Evolutionary conservation across 2,329 filamentous ascomycete genomes (phyloP), one percentile per base, ranked within the genome.

Genomic region (Neonectria ditissima): DNA sequence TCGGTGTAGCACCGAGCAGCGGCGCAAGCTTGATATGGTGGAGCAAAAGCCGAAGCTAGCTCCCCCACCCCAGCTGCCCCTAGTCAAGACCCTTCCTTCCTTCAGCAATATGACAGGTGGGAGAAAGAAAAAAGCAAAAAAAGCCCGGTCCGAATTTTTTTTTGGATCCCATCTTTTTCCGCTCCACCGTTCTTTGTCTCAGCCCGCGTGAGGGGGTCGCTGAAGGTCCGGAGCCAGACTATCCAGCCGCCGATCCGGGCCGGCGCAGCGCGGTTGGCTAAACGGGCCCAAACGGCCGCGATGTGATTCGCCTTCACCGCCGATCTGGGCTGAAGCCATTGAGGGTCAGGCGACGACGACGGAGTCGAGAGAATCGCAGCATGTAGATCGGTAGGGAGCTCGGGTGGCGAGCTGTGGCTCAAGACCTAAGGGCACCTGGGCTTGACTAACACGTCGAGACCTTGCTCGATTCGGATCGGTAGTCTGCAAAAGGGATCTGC

Each of bases 161-260:
- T 20, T 32, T 30, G 9, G 47, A 32, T 32, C 4, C 28, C 47
- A 50, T 22, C 16, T 26, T 34, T 26, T 34, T 26, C 45, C 28
- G 48, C 50, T 54, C 56, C 51, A 43, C 51, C 51, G 34, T 24
- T 20, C 47, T 5, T n/a, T 32, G 47, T 50, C 47, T 50, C 28
- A 32, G 58, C 24, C 51, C 44, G 26, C 20, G 30, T 24, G 43
- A 55, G 50, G 58, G 58, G 50, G 54, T 60, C 51, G 50, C 18
- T 26, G 41, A 24, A 41, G 51, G 51, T 24, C 43, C 11, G 37
- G 18, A 55, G 44, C 24, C 41, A 55, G 43, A 56, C 59, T 52
- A 62, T 62, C 45, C 47, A 62, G 45, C 45, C 47, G 59, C 54
- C 54, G 48, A 53, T 56, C 53, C 54, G 53, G 54, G 54, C 59